A percentile compares a stretch with the other conserved stretches of the same genome.
These are phyloP conservation scores for Calonectria hongkongensis DNA, from an alignment of 2,329 filamentous ascomycete genomes.

Conservation along the genomic window DNA sequence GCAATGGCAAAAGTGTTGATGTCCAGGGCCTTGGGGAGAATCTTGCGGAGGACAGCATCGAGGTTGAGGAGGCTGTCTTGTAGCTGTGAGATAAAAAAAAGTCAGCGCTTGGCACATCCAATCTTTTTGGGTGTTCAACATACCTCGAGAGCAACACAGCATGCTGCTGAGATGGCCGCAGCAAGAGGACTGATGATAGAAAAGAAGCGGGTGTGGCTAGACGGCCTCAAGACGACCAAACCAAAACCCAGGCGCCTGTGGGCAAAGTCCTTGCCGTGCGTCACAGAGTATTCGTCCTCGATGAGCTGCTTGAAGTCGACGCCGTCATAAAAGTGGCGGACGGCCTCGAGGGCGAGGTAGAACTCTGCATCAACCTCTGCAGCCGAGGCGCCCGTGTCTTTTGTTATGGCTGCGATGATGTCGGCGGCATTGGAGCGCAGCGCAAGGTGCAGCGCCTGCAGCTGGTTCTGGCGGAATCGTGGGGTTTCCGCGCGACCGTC, in stretches of 20 bases:
- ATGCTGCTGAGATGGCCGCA: conserved; percentile 42
- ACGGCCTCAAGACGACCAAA: conserved; percentile 46
- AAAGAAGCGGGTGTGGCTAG: conserved; percentile 47
- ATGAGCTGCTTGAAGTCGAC: conserved; percentile 42
- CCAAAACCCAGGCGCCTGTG: conserved; percentile 41
- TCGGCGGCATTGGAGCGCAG: conserved; percentile 38
- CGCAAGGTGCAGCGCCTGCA: conserved; percentile 40
- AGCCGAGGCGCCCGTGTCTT: conserved; percentile 42
- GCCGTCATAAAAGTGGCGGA: conserved; percentile 40
- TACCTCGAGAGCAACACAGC: conserved; percentile 47
- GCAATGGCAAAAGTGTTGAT: conserved; percentile 36
- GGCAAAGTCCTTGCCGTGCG: conserved; percentile 39
- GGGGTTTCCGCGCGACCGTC: conserved; percentile 49
- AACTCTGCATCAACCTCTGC: conserved; percentile 50
- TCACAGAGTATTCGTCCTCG: conserved; percentile 44
- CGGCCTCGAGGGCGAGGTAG: conserved; percentile 47
- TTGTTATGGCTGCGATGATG: conserved; percentile 48
- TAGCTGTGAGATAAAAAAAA: background rate
- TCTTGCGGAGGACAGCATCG: conserved; percentile 33
- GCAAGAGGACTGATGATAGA: conserved; percentile 43
- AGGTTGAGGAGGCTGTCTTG: conserved; percentile 42
- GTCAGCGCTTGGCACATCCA: conserved; percentile 6
- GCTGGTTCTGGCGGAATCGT: conserved; percentile 48
- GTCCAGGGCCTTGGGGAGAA: conserved; percentile 36
- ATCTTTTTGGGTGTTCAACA: background rate